Evolutionary conservation across 805 yeast species (phyloP).

Genomic region (Ogataea degrootiae): DNA sequence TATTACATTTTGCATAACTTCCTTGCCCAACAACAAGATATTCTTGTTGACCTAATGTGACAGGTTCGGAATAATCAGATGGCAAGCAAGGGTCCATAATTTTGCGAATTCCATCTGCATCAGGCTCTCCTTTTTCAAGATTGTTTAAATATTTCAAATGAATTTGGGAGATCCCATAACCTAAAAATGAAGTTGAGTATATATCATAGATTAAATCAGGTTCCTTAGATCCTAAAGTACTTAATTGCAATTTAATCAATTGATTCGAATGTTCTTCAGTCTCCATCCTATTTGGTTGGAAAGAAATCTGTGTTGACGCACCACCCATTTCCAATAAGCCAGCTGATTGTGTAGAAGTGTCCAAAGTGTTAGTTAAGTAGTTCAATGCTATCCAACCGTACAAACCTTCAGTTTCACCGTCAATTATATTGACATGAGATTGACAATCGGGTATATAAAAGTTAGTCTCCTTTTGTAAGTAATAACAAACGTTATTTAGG

Average conservation of each 20-base stretch:
- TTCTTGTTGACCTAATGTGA: constrained; percentile 12
- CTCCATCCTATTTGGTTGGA: constrained; percentile 50
- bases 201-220: constrained; percentile 35
- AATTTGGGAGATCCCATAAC: constrained; percentile 58
- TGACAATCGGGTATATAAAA: constrained; percentile 59
- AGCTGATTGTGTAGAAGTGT: constrained; percentile 33
- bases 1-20: constrained; percentile 44
- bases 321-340: constrained; percentile 65
- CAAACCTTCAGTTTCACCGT: constrained; percentile 63
- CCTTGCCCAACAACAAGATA: constrained; percentile 45
- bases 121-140: constrained; percentile 18
- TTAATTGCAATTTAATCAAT: constrained; percentile 41
- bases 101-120: constrained; percentile 10
- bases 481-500: constrained; percentile 44
- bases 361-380: constrained; percentile 45
- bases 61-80: constrained; percentile 29
- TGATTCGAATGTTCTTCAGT: constrained; percentile 40
- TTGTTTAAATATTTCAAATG: constrained; percentile 40
- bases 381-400: constrained; percentile 66
- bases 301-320: constrained; percentile 60
- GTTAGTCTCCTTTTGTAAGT: constrained; percentile 40
- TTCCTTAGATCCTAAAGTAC: constrained; percentile 25
- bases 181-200: constrained; percentile 53
- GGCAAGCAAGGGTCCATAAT: constrained; percentile 56
- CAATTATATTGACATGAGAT: constrained; percentile 53